Evolutionary conservation across 441 rosid genomes (phyloP), one percentile per base, ranked within the genome.

Genomic region (Euphorbia schlechtendalii): DNA sequence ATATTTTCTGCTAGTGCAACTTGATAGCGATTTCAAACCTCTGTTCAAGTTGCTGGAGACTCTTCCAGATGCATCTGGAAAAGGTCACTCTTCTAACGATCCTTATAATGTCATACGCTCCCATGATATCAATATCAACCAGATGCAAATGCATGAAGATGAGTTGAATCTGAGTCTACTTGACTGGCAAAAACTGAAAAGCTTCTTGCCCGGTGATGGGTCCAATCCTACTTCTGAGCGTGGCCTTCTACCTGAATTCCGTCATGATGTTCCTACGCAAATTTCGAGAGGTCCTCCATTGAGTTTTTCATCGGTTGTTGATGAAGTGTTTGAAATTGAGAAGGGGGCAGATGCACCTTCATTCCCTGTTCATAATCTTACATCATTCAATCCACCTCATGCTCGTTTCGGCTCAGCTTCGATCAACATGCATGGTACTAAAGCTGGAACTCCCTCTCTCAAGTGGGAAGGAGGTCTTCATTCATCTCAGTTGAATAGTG

Each of bases 11-110:
- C 81, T 92, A 71, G 81, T 88, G 91, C 92, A 89, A 75, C 92
- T 89, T 24, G 98, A 89, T 76, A 89, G 86, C 69, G 96, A 95
- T 71, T 95, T 89, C 80, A 92, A 87, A 61, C 97, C 98, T 25
- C 72, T 84, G 74, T 95, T 92, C 70, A 84, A 82, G 80, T 77
- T 95, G 78, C 78, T 84, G 56, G 97, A 89, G 76, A 84, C 81
- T 64, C 84, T 73, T 32, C 73, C 78, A 61, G 92, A 82, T 80
- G 70, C 75, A 8, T 79, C 81, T 25, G 88, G 78, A 67, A 86
- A 78, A 72, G 78, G 78, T 67, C 86, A 74, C 67, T 73, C 86
- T 66, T 64, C 71, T 56, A 82, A 34, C 67, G 96, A 91, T 67
- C 74, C 78, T 12, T 84, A 75, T 75, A 74, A 80, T 71, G 87